Evolutionary conservation across 345 rosid genomes (phyloP).

Genomic region (Eucalyptus viminalis): DNA sequence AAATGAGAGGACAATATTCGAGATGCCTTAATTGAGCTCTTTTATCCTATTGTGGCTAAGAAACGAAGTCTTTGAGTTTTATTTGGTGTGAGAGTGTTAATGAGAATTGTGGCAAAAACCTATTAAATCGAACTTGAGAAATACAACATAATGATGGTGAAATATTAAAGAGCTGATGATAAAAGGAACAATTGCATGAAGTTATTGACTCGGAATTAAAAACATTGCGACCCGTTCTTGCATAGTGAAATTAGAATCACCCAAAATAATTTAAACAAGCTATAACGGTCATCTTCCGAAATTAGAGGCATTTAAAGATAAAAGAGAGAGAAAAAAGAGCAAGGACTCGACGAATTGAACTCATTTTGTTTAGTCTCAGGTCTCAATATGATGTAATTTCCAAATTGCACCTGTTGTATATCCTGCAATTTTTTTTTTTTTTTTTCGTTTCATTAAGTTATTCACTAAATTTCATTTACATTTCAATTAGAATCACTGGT

Average conservation of each 20-base stretch:
- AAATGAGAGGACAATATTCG: not conserved
- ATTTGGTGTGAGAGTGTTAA: not conserved
- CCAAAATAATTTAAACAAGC: not conserved
- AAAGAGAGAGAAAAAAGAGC: too few relatives aligned
- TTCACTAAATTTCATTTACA: not conserved
- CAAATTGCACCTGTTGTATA: not conserved
- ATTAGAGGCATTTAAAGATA: not conserved
- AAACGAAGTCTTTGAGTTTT: not conserved
- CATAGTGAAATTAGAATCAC: not conserved
- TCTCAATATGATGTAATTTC: not conserved
- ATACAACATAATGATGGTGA: not conserved
- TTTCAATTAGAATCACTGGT: not conserved
- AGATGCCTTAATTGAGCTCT: not conserved
- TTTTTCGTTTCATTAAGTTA: not conserved
- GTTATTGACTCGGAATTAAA: not conserved
- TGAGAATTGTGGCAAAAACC: not conserved
- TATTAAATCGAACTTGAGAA: not conserved
- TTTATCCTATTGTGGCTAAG: not conserved
- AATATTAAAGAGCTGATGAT: not conserved
- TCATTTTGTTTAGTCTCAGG: not conserved
- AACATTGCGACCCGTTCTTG: not conserved
- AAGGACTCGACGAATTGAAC: not conserved
- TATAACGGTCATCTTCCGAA: not conserved
- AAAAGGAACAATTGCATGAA: not conserved
- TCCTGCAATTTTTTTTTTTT: not conserved